Conservation (phyloP, 1,284 basidiomycete genomes). For the Schizopora paradoxa region DNA sequence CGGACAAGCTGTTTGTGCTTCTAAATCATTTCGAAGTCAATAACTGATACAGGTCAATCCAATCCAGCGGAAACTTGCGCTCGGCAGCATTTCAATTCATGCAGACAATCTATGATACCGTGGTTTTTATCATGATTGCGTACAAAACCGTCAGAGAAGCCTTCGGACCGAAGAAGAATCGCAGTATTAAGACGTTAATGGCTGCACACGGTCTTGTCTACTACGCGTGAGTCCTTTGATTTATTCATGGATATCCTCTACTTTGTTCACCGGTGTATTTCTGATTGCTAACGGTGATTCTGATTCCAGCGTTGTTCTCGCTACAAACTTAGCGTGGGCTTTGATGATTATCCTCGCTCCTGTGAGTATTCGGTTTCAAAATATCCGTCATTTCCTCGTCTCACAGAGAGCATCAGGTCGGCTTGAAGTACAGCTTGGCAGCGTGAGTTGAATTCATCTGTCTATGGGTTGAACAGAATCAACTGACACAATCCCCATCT, state of each 20-base stretch:
- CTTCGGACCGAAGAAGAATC: background rate
- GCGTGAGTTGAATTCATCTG: too few species aligned
- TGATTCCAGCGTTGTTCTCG: background rate
- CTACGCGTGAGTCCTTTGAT: background rate
- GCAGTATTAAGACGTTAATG: background rate
- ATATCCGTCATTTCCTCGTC: background rate
- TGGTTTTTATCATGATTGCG: conserved; percentile 1
- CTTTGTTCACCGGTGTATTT: background rate
- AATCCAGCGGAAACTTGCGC: conserved; percentile 5
- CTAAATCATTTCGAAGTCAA: too few species aligned
- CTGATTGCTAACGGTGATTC: background rate
- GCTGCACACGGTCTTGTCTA: background rate
- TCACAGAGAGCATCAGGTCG: too few species aligned
- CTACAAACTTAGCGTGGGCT: conserved; percentile 1
- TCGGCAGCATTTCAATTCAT: conserved; percentile 7
- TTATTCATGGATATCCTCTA: too few species aligned
- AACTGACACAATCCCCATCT: too few species aligned
- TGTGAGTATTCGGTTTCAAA: background rate
- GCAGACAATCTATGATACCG: conserved; percentile 11
- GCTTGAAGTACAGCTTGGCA: background rate
- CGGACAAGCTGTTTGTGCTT: conserved; percentile 1
- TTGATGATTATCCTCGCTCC: conserved; percentile 1
- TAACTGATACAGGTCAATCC: too few species aligned
- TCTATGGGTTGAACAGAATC: too few species aligned
- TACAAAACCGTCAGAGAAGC: background rate